Conservation (phyloP, 2,329 filamentous ascomycete genomes). For the Whalleya microplaca region DNA sequence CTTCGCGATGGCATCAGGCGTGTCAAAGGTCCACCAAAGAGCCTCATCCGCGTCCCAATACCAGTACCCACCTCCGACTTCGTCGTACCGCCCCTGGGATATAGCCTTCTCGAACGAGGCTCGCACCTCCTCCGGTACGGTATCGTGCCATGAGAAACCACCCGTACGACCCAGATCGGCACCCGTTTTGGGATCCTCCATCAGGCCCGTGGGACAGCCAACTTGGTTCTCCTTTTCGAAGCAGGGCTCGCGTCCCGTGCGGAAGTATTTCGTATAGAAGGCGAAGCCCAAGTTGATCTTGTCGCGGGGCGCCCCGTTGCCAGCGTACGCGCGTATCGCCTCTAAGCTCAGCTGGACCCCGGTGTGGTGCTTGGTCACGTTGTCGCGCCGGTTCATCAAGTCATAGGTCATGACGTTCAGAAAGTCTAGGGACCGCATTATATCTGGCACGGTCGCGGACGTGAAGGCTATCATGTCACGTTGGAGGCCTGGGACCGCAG, state of each 20-base stretch:
- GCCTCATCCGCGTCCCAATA: slow-evolving; percentile 34
- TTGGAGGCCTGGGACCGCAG: slow-evolving; percentile 66
- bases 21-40: slow-evolving; percentile 41
- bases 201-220: slow-evolving; percentile 60
- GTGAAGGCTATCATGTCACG: slow-evolving; percentile 73
- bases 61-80: slow-evolving; percentile 36
- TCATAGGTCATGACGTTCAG: slow-evolving; percentile 76
- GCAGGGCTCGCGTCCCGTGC: slow-evolving; percentile 53
- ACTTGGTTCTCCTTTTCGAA: slow-evolving; percentile 43
- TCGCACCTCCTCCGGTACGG: slow-evolving; percentile 31
- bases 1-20: slow-evolving; percentile 29
- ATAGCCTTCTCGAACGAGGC: slow-evolving; percentile 33
- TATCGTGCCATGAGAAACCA: slow-evolving; percentile 37
- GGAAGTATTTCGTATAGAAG: slow-evolving; percentile 72
- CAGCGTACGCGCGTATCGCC: slow-evolving; percentile 62
- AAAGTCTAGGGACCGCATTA: slow-evolving; percentile 65
- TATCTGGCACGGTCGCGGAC: slow-evolving; percentile 56
- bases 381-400: slow-evolving; percentile 73
- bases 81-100: slow-evolving; percentile 31
- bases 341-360: slow-evolving; percentile 58
- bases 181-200: slow-evolving; percentile 64
- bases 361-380: slow-evolving; percentile 65
- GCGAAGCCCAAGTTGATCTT: slow-evolving; percentile 70
- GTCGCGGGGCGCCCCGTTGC: slow-evolving; percentile 55
- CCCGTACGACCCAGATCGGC: slow-evolving; percentile 55